Percentiles rank a stretch among this genome's conserved stretches.
Evolutionary conservation across 176 grass and related monocot species (phyloP).

Genomic region (Eleusine indica): DNA sequence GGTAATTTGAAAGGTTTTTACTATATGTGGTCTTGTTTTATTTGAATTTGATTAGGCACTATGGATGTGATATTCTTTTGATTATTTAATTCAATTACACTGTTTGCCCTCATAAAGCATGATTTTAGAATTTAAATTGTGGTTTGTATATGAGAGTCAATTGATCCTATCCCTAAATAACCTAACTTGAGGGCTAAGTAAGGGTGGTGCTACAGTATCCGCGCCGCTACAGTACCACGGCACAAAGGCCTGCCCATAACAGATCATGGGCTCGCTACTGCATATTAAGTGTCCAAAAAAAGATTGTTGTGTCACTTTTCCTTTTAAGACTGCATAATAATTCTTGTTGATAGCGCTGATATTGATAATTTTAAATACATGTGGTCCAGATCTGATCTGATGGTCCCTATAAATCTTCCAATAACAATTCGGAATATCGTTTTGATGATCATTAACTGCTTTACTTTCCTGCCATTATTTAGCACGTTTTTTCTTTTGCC

Average conservation of each 20-base stretch:
- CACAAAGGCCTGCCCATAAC: too few species aligned
- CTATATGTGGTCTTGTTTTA: neutral
- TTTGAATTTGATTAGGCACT: neutral
- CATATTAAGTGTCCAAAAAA: neutral
- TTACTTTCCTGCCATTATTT: slow-evolving; percentile 4
- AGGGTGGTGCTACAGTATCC: too few species aligned
- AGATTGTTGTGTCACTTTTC: neutral
- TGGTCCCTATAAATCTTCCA: neutral
- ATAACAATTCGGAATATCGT: neutral
- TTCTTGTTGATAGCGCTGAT: neutral
- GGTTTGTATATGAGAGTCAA: neutral
- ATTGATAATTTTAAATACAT: neutral
- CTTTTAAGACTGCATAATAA: neutral
- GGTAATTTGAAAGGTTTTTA: slow-evolving; percentile 38
- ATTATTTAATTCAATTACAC: neutral
- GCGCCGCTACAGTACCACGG: too few species aligned
- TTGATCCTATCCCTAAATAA: too few species aligned
- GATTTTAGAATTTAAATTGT: neutral
- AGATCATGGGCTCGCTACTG: too few species aligned
- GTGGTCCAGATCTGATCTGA: neutral
- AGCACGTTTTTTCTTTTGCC: neutral
- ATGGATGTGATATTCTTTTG: neutral
- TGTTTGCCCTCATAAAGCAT: neutral
- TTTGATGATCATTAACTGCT: neutral
- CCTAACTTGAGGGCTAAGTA: too few species aligned